Conservation (phyloP, 139 green algal species). For the Volvox africanus region DNA sequence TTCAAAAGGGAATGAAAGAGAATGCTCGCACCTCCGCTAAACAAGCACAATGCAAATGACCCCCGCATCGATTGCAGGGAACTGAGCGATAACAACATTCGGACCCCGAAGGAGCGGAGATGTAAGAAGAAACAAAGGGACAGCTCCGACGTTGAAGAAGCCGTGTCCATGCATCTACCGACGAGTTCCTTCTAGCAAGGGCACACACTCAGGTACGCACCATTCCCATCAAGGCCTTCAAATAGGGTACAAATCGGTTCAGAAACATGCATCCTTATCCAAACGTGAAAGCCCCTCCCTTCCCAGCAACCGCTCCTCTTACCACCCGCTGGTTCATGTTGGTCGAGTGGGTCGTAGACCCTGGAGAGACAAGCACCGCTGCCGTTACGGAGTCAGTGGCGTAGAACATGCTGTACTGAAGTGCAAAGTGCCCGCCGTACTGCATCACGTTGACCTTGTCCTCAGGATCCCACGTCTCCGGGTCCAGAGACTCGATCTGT, state of each 20-base stretch:
- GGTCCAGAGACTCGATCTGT: background rate
- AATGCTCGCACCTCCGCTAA: too few species aligned
- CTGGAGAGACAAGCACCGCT: constrained; percentile 45
- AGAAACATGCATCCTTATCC: background rate
- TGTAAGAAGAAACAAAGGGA: too few species aligned
- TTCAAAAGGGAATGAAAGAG: background rate
- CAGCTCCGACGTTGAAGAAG: too few species aligned
- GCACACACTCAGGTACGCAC: too few species aligned
- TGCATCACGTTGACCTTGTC: constrained; percentile 32
- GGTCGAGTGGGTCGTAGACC: constrained; percentile 49
- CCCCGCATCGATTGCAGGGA: too few species aligned
- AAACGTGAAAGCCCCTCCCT: background rate
- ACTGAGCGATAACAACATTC: too few species aligned
- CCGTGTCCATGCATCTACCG: too few species aligned
- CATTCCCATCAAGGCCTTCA: too few species aligned
- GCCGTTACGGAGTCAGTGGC: constrained; percentile 1
- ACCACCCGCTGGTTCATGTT: constrained; percentile 55
- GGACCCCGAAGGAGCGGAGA: too few species aligned
- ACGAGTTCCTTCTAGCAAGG: too few species aligned
- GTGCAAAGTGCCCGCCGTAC: background rate
- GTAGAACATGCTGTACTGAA: constrained; percentile 27
- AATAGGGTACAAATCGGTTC: background rate
- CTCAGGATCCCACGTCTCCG: background rate
- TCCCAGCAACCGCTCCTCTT: background rate
- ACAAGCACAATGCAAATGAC: too few species aligned